A percentile compares a stretch with the other conserved stretches of the same genome.
These are phyloP conservation scores for Gastrodia elata DNA, from an alignment of 106 monocot genomes.

Conservation along the genomic window DNA sequence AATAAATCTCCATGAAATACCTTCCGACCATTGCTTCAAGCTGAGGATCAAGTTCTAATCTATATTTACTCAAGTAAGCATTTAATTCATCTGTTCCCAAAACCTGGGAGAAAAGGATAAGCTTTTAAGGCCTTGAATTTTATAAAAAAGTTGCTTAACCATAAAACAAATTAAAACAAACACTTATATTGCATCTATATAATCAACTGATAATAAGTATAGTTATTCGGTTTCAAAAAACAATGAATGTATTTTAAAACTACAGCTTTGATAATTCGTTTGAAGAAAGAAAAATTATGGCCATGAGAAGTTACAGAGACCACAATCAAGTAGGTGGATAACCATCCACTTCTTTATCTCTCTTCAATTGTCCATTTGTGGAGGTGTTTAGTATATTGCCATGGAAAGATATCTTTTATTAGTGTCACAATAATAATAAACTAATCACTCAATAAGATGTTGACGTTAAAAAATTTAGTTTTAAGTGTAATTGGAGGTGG, in stretches of 20 bases:
- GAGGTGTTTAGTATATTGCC: background rate
- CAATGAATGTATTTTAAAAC: background rate
- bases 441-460: background rate
- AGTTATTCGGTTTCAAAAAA: background rate
- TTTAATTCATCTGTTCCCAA: conserved; percentile 80
- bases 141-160: background rate
- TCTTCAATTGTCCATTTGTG: background rate
- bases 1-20: conserved; percentile 10
- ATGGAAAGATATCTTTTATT: background rate
- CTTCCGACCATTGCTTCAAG: conserved; percentile 77
- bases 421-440: background rate
- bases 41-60: conserved; percentile 71
- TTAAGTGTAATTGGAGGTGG: too few relatives aligned
- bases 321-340: background rate
- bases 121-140: background rate
- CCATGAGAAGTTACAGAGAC: background rate
- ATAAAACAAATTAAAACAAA: background rate
- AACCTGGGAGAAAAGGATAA: conserved; percentile 26
- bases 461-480: too few relatives aligned
- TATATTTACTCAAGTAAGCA: conserved; percentile 68
- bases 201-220: background rate
- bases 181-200: background rate
- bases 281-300: background rate
- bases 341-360: too few relatives aligned
- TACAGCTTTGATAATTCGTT: background rate